These are phyloP conservation scores for Fusarium euwallaceae DNA, from an alignment of 2,329 filamentous ascomycete genomes.

Conservation along the genomic window DNA sequence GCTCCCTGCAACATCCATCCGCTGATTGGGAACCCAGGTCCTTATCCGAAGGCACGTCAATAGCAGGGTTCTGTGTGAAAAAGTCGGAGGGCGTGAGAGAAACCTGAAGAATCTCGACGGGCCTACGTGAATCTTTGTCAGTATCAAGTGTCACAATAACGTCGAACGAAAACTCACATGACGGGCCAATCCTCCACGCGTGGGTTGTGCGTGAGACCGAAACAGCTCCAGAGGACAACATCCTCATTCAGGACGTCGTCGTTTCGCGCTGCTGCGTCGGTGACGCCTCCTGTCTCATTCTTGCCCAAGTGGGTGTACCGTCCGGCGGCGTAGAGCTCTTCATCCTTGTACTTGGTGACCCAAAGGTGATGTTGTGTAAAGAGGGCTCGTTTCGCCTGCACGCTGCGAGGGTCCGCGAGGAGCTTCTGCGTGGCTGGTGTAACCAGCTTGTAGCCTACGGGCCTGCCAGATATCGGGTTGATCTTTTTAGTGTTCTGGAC, in stretches of 20 bases:
- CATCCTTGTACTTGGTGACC: conserved; percentile 61
- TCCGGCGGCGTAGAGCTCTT: conserved; percentile 60
- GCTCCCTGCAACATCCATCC: not conserved
- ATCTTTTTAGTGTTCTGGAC: conserved; percentile 59
- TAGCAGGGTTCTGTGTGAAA: conserved; percentile 61
- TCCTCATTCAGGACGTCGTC: conserved; percentile 65
- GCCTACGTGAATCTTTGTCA: conserved; percentile 15
- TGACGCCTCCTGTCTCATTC: conserved; percentile 51
- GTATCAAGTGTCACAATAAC: not conserved
- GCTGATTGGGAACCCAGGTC: not conserved
- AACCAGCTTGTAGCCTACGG: conserved; percentile 63
- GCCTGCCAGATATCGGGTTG: conserved; percentile 60
- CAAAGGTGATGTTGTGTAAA: conserved; percentile 61
- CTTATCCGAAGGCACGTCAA: conserved; percentile 56
- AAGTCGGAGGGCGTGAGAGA: conserved; percentile 62
- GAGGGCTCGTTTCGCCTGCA: conserved; percentile 56
- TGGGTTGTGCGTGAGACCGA: conserved; percentile 75
- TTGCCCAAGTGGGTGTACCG: conserved; percentile 59
- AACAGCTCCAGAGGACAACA: conserved; percentile 69
- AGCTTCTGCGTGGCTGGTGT: conserved; percentile 55
- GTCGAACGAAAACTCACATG: conserved; percentile 60
- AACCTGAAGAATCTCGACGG: conserved; percentile 63
- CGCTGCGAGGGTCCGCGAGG: conserved; percentile 56
- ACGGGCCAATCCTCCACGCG: conserved; percentile 77
- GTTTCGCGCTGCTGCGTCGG: conserved; percentile 54